These are phyloP conservation scores for Verbascum thapsus DNA, from an alignment of 257 asterid genomes.

Conservation along the genomic window DNA sequence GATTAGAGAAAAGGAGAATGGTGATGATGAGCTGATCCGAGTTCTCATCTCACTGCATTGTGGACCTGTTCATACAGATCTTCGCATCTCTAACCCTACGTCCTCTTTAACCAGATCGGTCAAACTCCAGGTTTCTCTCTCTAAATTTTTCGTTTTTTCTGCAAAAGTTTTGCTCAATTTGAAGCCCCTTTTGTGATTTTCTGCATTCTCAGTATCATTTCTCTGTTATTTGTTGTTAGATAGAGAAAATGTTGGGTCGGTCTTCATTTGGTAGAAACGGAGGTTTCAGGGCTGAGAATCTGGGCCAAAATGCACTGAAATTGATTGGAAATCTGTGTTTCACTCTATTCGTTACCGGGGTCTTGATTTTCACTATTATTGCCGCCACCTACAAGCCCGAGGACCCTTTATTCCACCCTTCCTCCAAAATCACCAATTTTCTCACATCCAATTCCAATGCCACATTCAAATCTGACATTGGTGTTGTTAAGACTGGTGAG, in stretches of 20 bases:
- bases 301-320: slow-evolving; percentile 60
- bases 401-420: slow-evolving; percentile 60
- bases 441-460: slow-evolving; percentile 59
- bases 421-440: slow-evolving; percentile 57
- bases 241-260: slow-evolving; percentile 39
- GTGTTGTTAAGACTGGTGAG: slow-evolving; percentile 60
- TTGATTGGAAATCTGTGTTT: slow-evolving; percentile 65
- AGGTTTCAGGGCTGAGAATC: slow-evolving; percentile 53
- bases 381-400: slow-evolving; percentile 61
- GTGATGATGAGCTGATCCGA: no score
- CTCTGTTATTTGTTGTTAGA: not conserved
- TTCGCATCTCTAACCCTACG: slow-evolving; percentile 10
- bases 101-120: slow-evolving; percentile 14
- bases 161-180: slow-evolving; percentile 12
- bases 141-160: not conserved
- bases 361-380: slow-evolving; percentile 62
- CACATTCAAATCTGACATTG: slow-evolving; percentile 49
- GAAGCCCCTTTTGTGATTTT: not conserved
- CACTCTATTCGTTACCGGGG: slow-evolving; percentile 58
- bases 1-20: no score
- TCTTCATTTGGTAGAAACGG: slow-evolving; percentile 45
- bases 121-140: slow-evolving; percentile 2
- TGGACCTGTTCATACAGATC: no score
- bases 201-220: not conserved
- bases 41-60: no score